These are phyloP conservation scores for Yamadazyma mexicana DNA, from an alignment of 1,139 yeast species.

Conservation along the genomic window DNA sequence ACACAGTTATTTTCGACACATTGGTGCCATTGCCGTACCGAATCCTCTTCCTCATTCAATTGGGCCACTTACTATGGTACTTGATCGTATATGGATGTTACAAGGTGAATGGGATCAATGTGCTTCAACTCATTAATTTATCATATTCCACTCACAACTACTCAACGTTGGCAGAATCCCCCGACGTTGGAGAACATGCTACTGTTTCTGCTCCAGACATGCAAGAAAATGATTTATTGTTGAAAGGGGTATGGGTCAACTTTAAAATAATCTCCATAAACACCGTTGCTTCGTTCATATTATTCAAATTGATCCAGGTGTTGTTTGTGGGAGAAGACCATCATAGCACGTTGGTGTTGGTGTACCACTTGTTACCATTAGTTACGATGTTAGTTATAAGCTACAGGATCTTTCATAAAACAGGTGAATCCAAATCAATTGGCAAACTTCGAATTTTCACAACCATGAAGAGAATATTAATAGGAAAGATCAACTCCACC, in stretches of 20 bases:
- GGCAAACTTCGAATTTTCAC: constrained; percentile 49
- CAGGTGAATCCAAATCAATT: constrained; percentile 12
- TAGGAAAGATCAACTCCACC: constrained; percentile 55
- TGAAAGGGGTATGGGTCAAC: constrained; percentile 35
- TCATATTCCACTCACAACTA: constrained; percentile 43
- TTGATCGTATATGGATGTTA: constrained; percentile 28
- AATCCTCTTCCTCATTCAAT: constrained; percentile 30
- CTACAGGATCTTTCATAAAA: constrained; percentile 19
- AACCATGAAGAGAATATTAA: constrained; percentile 52
- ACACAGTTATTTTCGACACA: constrained; percentile 20
- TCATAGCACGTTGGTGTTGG: constrained; percentile 11
- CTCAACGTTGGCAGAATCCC: constrained; percentile 23
- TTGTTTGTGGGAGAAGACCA: constrained; percentile 14
- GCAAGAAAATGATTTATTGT: constrained; percentile 31
- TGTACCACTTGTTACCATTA: constrained; percentile 21
- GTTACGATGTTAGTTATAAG: constrained; percentile 19
- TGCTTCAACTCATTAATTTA: constrained; percentile 35
- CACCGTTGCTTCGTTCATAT: constrained; percentile 22
- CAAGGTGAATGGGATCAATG: constrained; percentile 25
- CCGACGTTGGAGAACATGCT: constrained; percentile 34
- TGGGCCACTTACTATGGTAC: constrained; percentile 39
- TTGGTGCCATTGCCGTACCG: constrained; percentile 43
- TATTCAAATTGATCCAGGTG: constrained; percentile 22
- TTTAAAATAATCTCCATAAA: constrained; percentile 22
- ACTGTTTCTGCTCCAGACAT: constrained; percentile 31